These are phyloP conservation scores for Pseudogymnoascus sp. DNA, from an alignment of 2,329 filamentous ascomycete species.

Conservation along the genomic window DNA sequence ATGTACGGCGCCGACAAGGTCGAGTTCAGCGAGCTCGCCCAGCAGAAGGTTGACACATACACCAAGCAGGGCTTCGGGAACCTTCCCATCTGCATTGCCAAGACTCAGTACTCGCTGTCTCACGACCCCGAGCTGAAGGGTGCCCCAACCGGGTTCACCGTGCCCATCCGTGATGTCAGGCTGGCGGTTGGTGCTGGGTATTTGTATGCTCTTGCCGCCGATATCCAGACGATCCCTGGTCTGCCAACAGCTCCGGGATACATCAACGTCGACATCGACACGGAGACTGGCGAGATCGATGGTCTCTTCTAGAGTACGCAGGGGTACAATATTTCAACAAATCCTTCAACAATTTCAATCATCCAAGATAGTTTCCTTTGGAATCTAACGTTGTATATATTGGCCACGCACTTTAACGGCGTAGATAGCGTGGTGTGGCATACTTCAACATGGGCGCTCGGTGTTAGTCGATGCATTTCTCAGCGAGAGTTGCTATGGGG, in stretches of 20 bases:
- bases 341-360: constrained; percentile 8
- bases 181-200: constrained; percentile 93
- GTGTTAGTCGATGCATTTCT: constrained; percentile 4
- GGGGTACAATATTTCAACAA: background rate
- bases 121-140: constrained; percentile 93
- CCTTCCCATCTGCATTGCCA: constrained; percentile 91
- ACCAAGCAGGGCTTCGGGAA: constrained; percentile 86
- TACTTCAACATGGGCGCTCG: constrained; percentile 8
- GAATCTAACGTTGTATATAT: constrained; percentile 5
- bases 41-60: constrained; percentile 95
- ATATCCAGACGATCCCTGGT: constrained; percentile 97
- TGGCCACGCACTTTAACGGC: constrained; percentile 5
- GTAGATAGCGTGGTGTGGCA: constrained; percentile 8
- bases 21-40: constrained; percentile 87
- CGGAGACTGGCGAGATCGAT: constrained; percentile 75
- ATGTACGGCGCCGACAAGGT: constrained; percentile 92
- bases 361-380: constrained; percentile 4
- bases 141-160: constrained; percentile 85
- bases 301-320: constrained; percentile 65
- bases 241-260: constrained; percentile 92
- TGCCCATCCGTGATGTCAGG: constrained; percentile 88
- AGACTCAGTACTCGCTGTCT: constrained; percentile 95
- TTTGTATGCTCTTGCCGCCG: constrained; percentile 85
- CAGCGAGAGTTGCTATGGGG: background rate
- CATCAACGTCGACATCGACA: constrained; percentile 80